These are phyloP conservation scores for Albizia julibrissin DNA, from an alignment of 306 rosid species.

Conservation along the genomic window DNA sequence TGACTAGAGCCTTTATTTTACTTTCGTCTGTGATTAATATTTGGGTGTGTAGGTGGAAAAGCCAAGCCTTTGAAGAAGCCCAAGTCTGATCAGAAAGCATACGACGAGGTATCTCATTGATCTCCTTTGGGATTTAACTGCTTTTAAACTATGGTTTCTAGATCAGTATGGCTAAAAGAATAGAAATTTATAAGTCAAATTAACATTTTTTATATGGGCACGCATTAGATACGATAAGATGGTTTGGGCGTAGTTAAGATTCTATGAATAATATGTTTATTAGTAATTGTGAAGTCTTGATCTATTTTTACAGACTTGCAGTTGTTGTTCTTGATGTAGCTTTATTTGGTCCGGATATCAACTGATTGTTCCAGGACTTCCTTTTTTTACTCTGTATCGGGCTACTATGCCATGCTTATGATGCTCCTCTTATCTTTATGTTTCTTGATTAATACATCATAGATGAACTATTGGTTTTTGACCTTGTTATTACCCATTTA, in stretches of 20 bases:
- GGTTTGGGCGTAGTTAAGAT: not conserved
- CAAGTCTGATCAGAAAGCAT: slow-evolving; percentile 66
- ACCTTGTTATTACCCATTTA: not conserved
- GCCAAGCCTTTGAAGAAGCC: slow-evolving; percentile 83
- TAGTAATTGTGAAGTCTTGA: not conserved
- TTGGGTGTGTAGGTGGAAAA: slow-evolving; percentile 55
- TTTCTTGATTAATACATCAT: not conserved
- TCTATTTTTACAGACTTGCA: not conserved
- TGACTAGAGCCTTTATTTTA: not conserved
- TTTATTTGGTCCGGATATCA: not conserved
- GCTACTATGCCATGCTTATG: not conserved
- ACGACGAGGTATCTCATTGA: slow-evolving; percentile 55
- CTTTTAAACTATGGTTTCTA: not conserved
- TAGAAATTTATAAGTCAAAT: not conserved
- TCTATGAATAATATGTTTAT: not conserved
- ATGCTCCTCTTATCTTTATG: not conserved
- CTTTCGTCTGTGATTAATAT: not conserved
- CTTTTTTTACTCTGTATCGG: too few relatives aligned
- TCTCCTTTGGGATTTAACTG: not conserved
- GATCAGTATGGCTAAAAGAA: not conserved
- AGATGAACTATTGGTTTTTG: not conserved
- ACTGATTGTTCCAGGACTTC: not conserved
- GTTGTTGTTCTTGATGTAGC: not conserved
- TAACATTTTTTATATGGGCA: not conserved
- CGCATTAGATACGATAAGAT: not conserved